Conservation (phyloP, 331 rosid species). For the Pyrus hybrid region DNA sequence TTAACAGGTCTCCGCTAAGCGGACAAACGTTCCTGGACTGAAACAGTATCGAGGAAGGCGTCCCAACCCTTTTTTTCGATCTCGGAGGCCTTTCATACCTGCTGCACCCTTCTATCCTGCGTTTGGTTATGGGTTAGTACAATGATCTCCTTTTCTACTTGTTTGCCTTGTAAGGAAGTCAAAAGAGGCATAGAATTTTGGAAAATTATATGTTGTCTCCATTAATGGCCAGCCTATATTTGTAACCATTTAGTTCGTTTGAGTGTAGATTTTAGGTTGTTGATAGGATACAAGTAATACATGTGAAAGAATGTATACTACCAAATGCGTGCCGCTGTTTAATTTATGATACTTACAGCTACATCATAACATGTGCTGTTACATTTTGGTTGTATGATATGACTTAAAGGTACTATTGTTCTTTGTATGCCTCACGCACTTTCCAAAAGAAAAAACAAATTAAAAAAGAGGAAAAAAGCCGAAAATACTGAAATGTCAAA, state of each 20-base stretch:
- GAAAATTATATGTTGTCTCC: not conserved
- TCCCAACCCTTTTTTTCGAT: slow-evolving; percentile 41
- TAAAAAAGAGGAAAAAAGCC: not conserved
- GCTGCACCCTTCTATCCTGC: slow-evolving; percentile 62
- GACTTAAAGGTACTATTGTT: no score
- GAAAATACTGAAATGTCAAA: not conserved
- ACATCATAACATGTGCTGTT: no score
- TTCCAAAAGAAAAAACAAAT: no score
- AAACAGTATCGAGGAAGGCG: slow-evolving; percentile 83
- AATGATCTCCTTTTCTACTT: not conserved
- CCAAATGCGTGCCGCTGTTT: no score
- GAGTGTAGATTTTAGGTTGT: no score
- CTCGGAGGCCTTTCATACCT: slow-evolving; percentile 84
- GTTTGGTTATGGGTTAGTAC: slow-evolving; percentile 73
- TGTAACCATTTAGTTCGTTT: no score
- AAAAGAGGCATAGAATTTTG: not conserved
- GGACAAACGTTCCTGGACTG: slow-evolving; percentile 96
- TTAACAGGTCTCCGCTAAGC: slow-evolving; percentile 85
- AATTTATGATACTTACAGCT: no score
- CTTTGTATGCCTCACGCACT: no score
- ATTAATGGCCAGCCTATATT: not conserved
- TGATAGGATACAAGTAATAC: no score
- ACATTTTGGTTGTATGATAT: no score
- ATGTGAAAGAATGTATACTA: no score
- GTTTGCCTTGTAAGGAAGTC: not conserved